A percentile compares a stretch with the other conserved stretches of the same genome.
Conservation (phyloP, 305 asterid species). For the Ajuga reptans region DNA sequence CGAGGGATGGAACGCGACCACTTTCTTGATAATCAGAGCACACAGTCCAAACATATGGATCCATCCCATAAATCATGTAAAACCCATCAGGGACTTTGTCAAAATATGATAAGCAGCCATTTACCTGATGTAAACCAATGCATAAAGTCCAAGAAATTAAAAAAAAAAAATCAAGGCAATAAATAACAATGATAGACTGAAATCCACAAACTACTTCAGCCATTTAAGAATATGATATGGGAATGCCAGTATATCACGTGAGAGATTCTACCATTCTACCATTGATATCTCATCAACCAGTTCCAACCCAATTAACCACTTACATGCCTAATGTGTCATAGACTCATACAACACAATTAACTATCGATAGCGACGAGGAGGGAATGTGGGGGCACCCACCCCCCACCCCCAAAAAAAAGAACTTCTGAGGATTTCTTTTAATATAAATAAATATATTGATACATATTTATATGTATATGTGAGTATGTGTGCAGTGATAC, state of each 20-base stretch:
- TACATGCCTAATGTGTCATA: too few relatives aligned
- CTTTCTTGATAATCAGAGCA: conserved; percentile 82
- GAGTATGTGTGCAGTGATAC: too few relatives aligned
- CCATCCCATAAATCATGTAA: conserved; percentile 84
- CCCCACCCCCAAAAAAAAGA: too few relatives aligned
- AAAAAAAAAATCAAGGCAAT: neutral
- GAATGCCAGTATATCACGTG: neutral
- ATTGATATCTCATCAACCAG: conserved; percentile 3
- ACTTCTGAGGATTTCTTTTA: too few relatives aligned
- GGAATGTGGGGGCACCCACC: too few relatives aligned
- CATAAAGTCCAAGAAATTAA: conserved; percentile 12
- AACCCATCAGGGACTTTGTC: conserved; percentile 83
- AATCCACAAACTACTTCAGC: conserved; percentile 13
- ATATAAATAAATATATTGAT: too few relatives aligned
- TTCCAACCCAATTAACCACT: neutral
- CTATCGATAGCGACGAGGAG: neutral
- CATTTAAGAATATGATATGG: neutral
- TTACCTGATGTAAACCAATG: conserved; percentile 52
- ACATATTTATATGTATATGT: too few relatives aligned
- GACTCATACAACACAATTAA: neutral
- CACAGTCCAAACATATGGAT: conserved; percentile 88
- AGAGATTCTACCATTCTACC: conserved; percentile 1
- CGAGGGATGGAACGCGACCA: conserved; percentile 84
- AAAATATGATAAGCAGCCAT: conserved; percentile 80
- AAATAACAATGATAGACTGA: neutral